Percentiles rank a stretch among this genome's conserved stretches.
Evolutionary conservation across 441 rosid genomes (phyloP).

Genomic region (Dalechampia spathulata): DNA sequence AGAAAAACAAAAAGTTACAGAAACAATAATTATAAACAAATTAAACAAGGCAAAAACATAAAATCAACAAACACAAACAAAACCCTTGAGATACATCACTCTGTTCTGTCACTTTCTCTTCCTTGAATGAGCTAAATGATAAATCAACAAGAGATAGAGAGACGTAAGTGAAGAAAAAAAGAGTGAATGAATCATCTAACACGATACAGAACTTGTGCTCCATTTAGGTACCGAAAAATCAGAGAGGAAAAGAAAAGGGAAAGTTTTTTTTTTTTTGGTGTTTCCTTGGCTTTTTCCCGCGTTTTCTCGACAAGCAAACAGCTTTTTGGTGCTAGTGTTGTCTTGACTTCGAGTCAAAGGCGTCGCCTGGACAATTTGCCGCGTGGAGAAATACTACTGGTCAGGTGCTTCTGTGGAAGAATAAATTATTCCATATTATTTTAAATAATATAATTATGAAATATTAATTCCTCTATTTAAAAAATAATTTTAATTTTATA

Average conservation of each 20-base stretch:
- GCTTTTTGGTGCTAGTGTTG: neutral
- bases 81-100: neutral
- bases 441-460: no score
- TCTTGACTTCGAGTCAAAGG: conserved; percentile 9
- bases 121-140: neutral
- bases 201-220: neutral
- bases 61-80: neutral
- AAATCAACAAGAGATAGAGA: neutral
- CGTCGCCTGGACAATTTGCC: no score
- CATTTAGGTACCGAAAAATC: conserved; percentile 10
- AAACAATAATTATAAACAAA: neutral
- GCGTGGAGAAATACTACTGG: no score
- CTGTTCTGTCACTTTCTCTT: neutral
- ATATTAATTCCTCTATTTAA: no score
- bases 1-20: neutral
- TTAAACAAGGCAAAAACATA: neutral
- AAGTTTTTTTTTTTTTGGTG: neutral
- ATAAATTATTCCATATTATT: no score
- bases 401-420: no score
- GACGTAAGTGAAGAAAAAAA: neutral
- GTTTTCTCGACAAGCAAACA: conserved; percentile 15
- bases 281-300: conserved; percentile 7
- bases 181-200: neutral
- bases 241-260: neutral
- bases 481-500: no score